These are phyloP conservation scores for Mesotaenium endlicherianum DNA, from an alignment of 139 green algal genomes.

Conservation along the genomic window DNA sequence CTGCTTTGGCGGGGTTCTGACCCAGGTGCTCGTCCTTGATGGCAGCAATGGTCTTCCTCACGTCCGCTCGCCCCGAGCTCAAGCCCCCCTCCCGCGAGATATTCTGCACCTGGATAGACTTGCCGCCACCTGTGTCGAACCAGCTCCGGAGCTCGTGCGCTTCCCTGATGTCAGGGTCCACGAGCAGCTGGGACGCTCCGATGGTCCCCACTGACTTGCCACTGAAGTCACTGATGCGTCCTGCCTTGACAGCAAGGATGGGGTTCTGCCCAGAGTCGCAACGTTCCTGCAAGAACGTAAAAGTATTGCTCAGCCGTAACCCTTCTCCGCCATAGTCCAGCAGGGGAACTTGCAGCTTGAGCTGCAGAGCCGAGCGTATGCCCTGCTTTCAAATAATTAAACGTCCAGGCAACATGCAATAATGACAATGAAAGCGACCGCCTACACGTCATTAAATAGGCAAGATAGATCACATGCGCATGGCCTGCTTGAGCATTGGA, in stretches of 20 bases:
- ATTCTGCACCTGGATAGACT: slow-evolving; percentile 49
- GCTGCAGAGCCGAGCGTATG: too few species aligned
- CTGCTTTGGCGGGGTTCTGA: slow-evolving; percentile 55
- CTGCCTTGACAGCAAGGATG: slow-evolving; percentile 80
- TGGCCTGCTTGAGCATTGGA: too few species aligned
- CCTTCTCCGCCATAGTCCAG: too few species aligned
- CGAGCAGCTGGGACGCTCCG: slow-evolving; percentile 59
- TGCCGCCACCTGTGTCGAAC: slow-evolving; percentile 44
- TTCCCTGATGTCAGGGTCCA: slow-evolving; percentile 74
- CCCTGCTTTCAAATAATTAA: too few species aligned
- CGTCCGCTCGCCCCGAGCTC: slow-evolving; percentile 60
- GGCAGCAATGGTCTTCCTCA: slow-evolving; percentile 62
- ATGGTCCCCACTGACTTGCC: slow-evolving; percentile 83
- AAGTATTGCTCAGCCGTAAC: too few species aligned
- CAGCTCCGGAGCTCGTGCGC: slow-evolving; percentile 64
- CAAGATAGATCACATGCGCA: too few species aligned
- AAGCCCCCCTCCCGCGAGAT: slow-evolving; percentile 54
- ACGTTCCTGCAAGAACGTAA: slow-evolving; percentile 35
- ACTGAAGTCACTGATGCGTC: slow-evolving; percentile 89
- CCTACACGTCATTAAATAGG: too few species aligned
- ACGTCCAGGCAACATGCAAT: too few species aligned
- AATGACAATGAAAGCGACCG: too few species aligned
- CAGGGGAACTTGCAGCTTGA: too few species aligned
- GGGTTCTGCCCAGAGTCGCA: slow-evolving; percentile 56
- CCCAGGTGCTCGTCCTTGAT: slow-evolving; percentile 85